Conservation (phyloP, 2,329 filamentous ascomycete species). For the Lachnellula hyalina region DNA sequence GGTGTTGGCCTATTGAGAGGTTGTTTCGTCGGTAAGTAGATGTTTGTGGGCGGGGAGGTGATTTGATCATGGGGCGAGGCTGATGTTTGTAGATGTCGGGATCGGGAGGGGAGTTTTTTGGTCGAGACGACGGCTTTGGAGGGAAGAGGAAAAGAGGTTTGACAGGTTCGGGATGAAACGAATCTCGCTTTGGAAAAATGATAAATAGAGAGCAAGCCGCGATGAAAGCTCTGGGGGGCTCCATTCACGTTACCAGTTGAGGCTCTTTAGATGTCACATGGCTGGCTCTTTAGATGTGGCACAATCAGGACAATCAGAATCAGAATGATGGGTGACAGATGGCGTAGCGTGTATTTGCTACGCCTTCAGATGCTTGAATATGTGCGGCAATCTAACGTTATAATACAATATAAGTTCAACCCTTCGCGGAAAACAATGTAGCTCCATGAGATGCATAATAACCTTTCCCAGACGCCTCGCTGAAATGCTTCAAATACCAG, state of each 20-base stretch:
- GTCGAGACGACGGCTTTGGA: constrained; percentile 64
- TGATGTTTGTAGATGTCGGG: constrained; percentile 45
- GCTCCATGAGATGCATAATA: constrained; percentile 1
- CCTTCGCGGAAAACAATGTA: neutral
- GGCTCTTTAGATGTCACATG: neutral
- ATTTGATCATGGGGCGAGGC: neutral
- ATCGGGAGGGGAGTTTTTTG: constrained; percentile 51
- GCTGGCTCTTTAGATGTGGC: neutral
- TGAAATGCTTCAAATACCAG: constrained; percentile 13
- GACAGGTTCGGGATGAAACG: neutral
- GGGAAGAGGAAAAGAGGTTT: constrained; percentile 11
- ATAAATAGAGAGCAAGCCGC: too few relatives aligned
- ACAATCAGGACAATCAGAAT: neutral
- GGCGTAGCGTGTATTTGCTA: neutral
- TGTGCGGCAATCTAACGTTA: neutral
- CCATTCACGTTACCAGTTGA: neutral
- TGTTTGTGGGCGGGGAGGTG: neutral
- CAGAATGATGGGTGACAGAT: neutral
- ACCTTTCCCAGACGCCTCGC: constrained; percentile 11
- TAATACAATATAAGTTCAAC: neutral
- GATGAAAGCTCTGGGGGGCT: neutral
- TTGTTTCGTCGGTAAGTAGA: constrained; percentile 53
- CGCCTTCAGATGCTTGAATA: neutral
- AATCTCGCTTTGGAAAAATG: neutral
- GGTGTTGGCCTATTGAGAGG: constrained; percentile 53